A percentile compares a stretch with the other conserved stretches of the same genome.
phyloP scores from a whole-genome alignment of 2,329 filamentous ascomycete genomes.

The Calonectria pteridis region DNA sequence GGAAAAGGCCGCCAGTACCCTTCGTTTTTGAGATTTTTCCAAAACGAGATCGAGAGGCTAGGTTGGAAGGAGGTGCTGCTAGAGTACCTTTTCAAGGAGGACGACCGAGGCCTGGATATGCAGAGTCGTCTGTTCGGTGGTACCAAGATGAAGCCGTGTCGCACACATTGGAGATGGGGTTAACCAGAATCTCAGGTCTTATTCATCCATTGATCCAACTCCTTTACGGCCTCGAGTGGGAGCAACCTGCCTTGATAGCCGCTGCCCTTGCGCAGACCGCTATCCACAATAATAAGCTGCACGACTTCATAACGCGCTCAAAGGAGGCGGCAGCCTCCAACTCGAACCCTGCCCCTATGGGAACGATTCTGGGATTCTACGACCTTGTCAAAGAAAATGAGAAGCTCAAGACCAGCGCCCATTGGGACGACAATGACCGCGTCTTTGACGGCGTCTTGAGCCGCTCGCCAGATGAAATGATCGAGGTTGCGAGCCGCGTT shows the following conservation, averaged over 20 bases:
- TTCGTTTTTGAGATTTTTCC: conserved; percentile 83
- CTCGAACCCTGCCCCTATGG: conserved; percentile 28
- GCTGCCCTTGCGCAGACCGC: conserved; percentile 83
- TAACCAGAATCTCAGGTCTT: conserved; percentile 57
- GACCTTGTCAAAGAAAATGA: conserved; percentile 67
- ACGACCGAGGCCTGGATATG: conserved; percentile 76
- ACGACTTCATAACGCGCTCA: conserved; percentile 63
- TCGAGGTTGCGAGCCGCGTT: conserved; percentile 71
- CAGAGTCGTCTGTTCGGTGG: conserved; percentile 76
- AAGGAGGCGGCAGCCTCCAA: conserved; percentile 57
- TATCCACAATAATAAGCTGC: conserved; percentile 72
- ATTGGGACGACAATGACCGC: conserved; percentile 69
- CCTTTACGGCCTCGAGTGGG: conserved; percentile 86
- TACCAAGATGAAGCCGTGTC: neutral
- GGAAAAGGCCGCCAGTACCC: conserved; percentile 74
- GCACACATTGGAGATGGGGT: neutral
- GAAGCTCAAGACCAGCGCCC: conserved; percentile 66
- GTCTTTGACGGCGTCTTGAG: conserved; percentile 76
- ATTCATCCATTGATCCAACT: conserved; percentile 80
- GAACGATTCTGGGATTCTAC: conserved; percentile 66
- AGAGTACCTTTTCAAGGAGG: conserved; percentile 77
- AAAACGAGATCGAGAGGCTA: conserved; percentile 75
- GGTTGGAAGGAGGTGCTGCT: conserved; percentile 71
- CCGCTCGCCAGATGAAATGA: conserved; percentile 73
- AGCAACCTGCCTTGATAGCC: conserved; percentile 84